Conservation (phyloP, 306 rosid species). For the Biancaea sappan region DNA sequence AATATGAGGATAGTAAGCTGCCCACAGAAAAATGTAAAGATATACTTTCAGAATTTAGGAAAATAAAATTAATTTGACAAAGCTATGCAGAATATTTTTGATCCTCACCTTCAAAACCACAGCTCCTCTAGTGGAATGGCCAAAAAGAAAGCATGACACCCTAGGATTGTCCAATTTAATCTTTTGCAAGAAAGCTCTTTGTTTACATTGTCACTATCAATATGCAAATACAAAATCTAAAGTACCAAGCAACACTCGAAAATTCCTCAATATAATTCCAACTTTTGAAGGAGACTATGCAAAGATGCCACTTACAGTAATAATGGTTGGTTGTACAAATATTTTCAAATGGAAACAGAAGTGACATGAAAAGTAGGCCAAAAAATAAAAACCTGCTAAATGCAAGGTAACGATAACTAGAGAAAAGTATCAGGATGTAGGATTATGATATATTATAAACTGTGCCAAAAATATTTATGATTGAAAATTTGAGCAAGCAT, state of each 20-base stretch:
- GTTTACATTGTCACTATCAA: conserved; percentile 25
- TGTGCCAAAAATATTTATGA: background rate
- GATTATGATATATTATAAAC: too few relatives aligned
- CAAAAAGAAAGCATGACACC: conserved; percentile 92
- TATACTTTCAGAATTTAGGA: background rate
- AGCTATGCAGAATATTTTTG: conserved; percentile 8
- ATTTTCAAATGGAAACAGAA: background rate
- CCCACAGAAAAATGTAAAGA: conserved; percentile 46
- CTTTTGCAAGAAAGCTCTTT: conserved; percentile 88
- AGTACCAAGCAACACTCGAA: conserved; percentile 16
- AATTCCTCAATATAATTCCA: background rate
- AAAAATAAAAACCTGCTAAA: background rate
- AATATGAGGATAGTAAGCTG: conserved; percentile 58
- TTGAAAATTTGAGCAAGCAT: background rate
- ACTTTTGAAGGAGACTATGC: background rate
- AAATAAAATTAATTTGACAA: background rate
- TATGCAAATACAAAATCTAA: conserved; percentile 1
- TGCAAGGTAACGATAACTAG: background rate
- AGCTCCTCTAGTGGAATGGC: conserved; percentile 96
- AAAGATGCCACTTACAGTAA: background rate
- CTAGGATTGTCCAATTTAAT: conserved; percentile 81
- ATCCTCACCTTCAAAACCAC: conserved; percentile 78
- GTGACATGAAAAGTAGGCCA: background rate
- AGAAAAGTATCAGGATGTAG: background rate
- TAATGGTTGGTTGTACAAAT: background rate